Conservation (phyloP, 129 eudicot genomes). For the Flaveria ramosissima region DNA sequence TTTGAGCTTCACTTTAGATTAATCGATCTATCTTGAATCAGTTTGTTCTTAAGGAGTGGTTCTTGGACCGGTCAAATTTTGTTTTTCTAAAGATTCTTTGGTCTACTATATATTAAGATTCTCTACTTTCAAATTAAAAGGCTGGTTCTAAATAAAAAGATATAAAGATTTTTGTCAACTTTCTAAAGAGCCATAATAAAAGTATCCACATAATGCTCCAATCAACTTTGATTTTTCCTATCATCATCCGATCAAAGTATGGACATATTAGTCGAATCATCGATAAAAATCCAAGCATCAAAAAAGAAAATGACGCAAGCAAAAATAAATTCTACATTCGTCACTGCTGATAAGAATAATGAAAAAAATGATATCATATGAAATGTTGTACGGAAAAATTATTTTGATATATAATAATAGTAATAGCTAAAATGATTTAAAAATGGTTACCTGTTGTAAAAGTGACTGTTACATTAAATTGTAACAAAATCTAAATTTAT, state of each 20-base stretch:
- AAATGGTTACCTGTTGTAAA: too few species aligned
- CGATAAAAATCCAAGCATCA: too few species aligned
- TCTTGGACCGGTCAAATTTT: constrained; percentile 2
- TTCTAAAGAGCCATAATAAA: neutral
- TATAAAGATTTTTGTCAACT: neutral
- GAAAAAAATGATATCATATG: too few species aligned
- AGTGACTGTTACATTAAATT: too few species aligned
- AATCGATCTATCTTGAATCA: constrained; percentile 10
- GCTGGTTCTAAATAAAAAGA: constrained; percentile 6
- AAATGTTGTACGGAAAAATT: too few species aligned
- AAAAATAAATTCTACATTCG: too few species aligned
- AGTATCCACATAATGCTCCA: neutral
- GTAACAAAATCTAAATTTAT: too few species aligned
- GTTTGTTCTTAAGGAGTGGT: constrained; percentile 17
- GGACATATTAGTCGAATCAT: too few species aligned
- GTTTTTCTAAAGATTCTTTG: constrained; percentile 14
- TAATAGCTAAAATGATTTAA: too few species aligned
- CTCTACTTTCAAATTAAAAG: neutral
- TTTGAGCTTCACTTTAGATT: neutral
- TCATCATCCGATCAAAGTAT: neutral
- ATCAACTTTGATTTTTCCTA: constrained; percentile 1
- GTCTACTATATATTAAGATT: neutral
- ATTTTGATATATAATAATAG: too few species aligned
- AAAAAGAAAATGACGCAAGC: too few species aligned
- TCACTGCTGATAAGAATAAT: too few species aligned